Percentiles rank a stretch among this genome's conserved stretches.
Conservation (phyloP, 2,329 filamentous ascomycete species). For the Aspergillus sp. region DNA sequence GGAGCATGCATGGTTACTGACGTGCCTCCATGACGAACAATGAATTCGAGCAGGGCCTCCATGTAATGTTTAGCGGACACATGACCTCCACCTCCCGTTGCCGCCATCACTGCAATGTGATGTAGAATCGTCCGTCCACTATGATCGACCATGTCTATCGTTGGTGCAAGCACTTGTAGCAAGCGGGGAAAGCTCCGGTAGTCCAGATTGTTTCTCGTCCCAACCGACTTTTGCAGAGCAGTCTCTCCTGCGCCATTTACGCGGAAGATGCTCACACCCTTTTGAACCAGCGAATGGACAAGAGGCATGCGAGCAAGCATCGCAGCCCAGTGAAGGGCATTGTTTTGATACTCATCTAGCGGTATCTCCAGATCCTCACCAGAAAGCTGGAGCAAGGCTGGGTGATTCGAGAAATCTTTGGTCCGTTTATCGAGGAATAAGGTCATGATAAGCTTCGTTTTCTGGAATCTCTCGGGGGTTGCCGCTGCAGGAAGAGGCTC, state of each 20-base stretch:
- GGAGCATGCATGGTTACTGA: slow-evolving; percentile 46
- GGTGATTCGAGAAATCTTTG: slow-evolving; percentile 64
- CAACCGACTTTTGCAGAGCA: slow-evolving; percentile 82
- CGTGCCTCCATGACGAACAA: slow-evolving; percentile 72
- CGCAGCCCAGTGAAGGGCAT: slow-evolving; percentile 90
- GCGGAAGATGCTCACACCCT: slow-evolving; percentile 78
- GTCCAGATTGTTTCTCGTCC: slow-evolving; percentile 90
- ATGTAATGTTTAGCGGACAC: slow-evolving; percentile 87
- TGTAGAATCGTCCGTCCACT: slow-evolving; percentile 88
- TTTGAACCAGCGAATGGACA: slow-evolving; percentile 68
- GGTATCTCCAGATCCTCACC: slow-evolving; percentile 82
- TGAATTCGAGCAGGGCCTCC: slow-evolving; percentile 87
- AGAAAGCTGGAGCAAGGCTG: slow-evolving; percentile 66
- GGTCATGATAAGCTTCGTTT: slow-evolving; percentile 71
- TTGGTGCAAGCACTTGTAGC: slow-evolving; percentile 76
- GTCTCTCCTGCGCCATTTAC: slow-evolving; percentile 88
- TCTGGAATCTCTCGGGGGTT: slow-evolving; percentile 62
- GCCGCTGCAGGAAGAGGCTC: slow-evolving; percentile 44
- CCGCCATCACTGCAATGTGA: slow-evolving; percentile 91
- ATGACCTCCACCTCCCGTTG: slow-evolving; percentile 83
- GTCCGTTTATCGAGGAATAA: slow-evolving; percentile 69
- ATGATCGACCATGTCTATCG: slow-evolving; percentile 82
- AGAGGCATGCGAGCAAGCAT: slow-evolving; percentile 80
- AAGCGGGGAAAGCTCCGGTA: slow-evolving; percentile 83
- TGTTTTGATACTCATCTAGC: slow-evolving; percentile 77